Percentiles rank a stretch among this genome's conserved stretches.
phyloP scores from a whole-genome alignment of 306 rosid genomes.

The Hippophae gyantsensis region DNA sequence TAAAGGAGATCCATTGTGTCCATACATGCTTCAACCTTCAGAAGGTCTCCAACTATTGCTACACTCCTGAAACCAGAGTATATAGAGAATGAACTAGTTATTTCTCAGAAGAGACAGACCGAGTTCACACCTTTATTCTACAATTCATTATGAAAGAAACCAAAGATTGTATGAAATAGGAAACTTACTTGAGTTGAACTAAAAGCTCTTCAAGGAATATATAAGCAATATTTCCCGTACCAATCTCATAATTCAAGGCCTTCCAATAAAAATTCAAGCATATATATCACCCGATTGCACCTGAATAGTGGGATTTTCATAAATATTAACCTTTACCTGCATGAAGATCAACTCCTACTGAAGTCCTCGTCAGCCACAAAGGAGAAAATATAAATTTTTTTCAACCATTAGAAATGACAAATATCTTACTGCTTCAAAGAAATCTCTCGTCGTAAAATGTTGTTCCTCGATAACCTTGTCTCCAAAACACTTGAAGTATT shows the following conservation, averaged over 20 bases:
- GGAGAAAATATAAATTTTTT: neutral
- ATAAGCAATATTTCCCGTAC: conserved; percentile 54
- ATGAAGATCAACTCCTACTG: conserved; percentile 66
- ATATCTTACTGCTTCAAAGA: conserved; percentile 56
- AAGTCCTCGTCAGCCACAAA: conserved; percentile 17
- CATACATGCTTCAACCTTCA: conserved; percentile 67
- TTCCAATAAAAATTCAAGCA: conserved; percentile 20
- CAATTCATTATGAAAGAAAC: neutral
- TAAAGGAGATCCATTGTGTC: conserved; percentile 83
- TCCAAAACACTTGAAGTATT: conserved; percentile 52
- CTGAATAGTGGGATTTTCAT: conserved; percentile 8
- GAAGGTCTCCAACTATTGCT: conserved; percentile 67
- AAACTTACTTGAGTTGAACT: conserved; percentile 51
- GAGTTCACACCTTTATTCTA: neutral
- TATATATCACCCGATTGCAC: conserved; percentile 10
- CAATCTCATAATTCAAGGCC: conserved; percentile 80
- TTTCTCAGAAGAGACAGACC: neutral
- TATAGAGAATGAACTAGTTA: neutral
- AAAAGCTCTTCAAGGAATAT: conserved; percentile 61
- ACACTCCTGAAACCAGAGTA: conserved; percentile 37
- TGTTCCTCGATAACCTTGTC: conserved; percentile 57
- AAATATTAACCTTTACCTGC: conserved; percentile 49
- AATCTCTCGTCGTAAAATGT: conserved; percentile 61
- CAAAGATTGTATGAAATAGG: neutral
- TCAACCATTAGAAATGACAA: neutral